These are phyloP conservation scores for Solanum paucissectum DNA, from an alignment of 257 asterid genomes.

Conservation along the genomic window DNA sequence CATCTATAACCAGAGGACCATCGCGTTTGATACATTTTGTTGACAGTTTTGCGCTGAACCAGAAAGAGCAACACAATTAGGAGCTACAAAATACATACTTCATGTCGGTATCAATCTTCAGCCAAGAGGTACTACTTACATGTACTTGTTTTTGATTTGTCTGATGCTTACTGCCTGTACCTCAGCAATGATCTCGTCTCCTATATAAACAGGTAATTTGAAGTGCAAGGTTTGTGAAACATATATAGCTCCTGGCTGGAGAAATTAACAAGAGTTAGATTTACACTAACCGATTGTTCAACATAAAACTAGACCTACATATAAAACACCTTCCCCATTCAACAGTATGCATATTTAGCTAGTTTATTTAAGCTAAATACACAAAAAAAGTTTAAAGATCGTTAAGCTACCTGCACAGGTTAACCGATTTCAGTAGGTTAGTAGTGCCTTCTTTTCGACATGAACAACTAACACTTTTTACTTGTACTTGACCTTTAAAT, in stretches of 20 bases:
- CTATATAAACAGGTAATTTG: constrained; percentile 57
- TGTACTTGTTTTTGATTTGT: constrained; percentile 29
- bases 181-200: constrained; percentile 51
- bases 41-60: constrained; percentile 42
- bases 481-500: no score
- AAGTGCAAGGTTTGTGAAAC: constrained; percentile 67
- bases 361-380: not conserved
- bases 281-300: no score
- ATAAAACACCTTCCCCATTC: not conserved
- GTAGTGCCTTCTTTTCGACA: not conserved
- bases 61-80: not conserved
- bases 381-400: not conserved
- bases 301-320: no score
- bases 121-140: constrained; percentile 33
- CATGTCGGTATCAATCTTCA: not conserved
- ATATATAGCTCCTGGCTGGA: constrained; percentile 81
- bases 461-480: no score
- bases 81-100: not conserved
- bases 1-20: constrained; percentile 35
- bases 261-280: not conserved
- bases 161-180: constrained; percentile 43
- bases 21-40: constrained; percentile 49
- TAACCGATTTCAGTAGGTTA: not conserved
- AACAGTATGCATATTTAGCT: not conserved
- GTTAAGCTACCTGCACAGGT: not conserved